Evolutionary conservation across 768 basidiomycete species (phyloP), one percentile per base, ranked within the genome.

Genomic region (Sistotremastrum suecicum): DNA sequence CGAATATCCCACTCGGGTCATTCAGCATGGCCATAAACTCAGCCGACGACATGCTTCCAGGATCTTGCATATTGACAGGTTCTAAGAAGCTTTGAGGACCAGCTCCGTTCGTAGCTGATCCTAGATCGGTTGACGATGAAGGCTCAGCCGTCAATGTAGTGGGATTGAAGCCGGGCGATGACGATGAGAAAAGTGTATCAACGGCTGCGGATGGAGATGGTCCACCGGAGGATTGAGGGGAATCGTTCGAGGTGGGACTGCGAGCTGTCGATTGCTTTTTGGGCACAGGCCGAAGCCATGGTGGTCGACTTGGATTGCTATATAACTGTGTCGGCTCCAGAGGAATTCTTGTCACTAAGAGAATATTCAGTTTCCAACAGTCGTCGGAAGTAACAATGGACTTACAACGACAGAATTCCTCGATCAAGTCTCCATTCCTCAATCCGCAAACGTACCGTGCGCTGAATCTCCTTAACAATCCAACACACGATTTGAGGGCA

Each of bases 391-490:
- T 49, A 44, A n/a, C 38, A 10, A 67, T 67, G 61, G 51, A 82
- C 88, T 63, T 59, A 65, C 65, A 63, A 48, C 90, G 78, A 65
- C 91, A 94, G 60, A 92, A 91, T 60, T 94, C 91, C 58, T 94
- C 90, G 74, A 95, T 83, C 38, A 94, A 71, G 62, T 94, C 91
- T 31, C 89, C 88, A 40, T 84, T 88, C 43, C 91, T 69, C 38
- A 89, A 74, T 2, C 90, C 90, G 58, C 91, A 94, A 20, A 94
- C 77, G 64, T 95, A 95, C 40, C 89, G 74, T 50, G 84, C 86
- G 53, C 87, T 90, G 63, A 95, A 95, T 34, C 88, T 71, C 46
- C 87, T 67, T 48, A 94, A 63, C n/a, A 95, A 68, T 3, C 83
- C 83, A 5, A 94, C 84, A 55, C 89, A 94, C 3, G 85, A 88